Conservation (phyloP, 106 monocot species). For the Cymbidium sinense region DNA sequence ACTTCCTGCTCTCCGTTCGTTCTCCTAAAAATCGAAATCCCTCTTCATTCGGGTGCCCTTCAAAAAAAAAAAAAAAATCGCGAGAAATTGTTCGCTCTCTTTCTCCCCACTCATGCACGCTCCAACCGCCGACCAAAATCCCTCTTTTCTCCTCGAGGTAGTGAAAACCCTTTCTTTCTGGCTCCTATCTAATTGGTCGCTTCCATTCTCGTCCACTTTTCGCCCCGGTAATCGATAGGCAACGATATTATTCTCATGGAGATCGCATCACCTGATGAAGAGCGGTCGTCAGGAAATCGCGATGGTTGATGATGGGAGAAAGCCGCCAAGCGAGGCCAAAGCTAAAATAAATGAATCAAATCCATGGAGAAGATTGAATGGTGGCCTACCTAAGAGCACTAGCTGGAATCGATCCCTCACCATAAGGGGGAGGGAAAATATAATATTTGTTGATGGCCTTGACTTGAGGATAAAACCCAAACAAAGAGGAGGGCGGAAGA, state of each 20-base stretch:
- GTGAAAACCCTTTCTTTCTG: background rate
- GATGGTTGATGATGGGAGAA: background rate
- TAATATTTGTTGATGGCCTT: conserved; percentile 34
- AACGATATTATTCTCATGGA: background rate
- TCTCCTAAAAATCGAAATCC: no score
- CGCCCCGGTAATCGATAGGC: background rate
- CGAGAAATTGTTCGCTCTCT: no score
- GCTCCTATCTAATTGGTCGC: background rate
- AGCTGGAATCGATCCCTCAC: conserved; percentile 86
- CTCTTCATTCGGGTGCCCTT: no score
- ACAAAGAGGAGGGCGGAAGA: conserved; percentile 37
- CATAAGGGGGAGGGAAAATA: conserved; percentile 82
- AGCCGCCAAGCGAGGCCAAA: background rate
- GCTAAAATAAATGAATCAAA: conserved; percentile 15
- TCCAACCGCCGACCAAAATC: no score
- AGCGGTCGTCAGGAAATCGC: background rate
- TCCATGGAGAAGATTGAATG: conserved; percentile 25
- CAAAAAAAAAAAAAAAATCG: no score
- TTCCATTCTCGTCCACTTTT: background rate
- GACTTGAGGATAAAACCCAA: conserved; percentile 37
- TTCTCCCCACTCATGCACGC: no score
- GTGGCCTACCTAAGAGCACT: conserved; percentile 32
- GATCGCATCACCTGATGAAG: background rate
- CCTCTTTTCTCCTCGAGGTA: background rate
- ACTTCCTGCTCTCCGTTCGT: no score